A percentile compares a stretch with the other conserved stretches of the same genome.
Evolutionary conservation across 139 green algal genomes (phyloP).

Genomic region (Edaphochlamys debaryana): DNA sequence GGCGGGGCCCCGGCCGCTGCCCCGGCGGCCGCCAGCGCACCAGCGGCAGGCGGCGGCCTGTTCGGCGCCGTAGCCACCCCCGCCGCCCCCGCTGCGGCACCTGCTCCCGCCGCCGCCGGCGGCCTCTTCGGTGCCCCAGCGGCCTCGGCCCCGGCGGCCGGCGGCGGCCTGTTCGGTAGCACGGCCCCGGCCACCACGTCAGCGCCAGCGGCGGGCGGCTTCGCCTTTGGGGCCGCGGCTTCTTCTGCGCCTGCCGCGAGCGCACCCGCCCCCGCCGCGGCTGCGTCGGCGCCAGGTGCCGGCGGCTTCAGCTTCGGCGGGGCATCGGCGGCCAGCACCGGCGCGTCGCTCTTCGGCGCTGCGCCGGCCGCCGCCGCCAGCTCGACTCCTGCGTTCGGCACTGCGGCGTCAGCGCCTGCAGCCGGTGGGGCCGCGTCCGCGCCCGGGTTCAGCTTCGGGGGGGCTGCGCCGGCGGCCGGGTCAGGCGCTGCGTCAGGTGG

Average conservation of each 20-base stretch:
- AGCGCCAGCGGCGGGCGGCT: constrained; percentile 3
- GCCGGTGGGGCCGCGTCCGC: not conserved
- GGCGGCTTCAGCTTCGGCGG: constrained; percentile 24
- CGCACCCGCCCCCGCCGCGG: not conserved
- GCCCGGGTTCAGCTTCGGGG: constrained; percentile 1
- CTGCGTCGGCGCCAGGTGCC: not conserved
- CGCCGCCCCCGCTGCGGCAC: not conserved
- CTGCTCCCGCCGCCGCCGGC: not conserved
- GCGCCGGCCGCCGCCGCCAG: not conserved
- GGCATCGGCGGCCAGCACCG: not conserved
- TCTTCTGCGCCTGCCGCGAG: too few species aligned
- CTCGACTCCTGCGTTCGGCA: not conserved
- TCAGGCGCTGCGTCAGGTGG: constrained; percentile 11
- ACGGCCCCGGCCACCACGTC: not conserved
- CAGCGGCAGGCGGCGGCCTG: not conserved
- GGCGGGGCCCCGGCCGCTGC: not conserved
- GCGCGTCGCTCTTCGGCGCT: constrained; percentile 7
- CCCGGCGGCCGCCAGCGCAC: not conserved
- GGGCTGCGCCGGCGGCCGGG: not conserved
- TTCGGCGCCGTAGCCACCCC: not conserved
- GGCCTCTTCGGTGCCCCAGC: constrained; percentile 1
- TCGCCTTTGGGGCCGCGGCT: not conserved
- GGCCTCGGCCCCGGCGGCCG: not conserved
- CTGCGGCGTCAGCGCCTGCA: not conserved
- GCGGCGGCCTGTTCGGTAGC: not conserved